Evolutionary conservation across 305 asterid genomes (phyloP), one percentile per base, ranked within the genome.

Genomic region (Rubia tinctorum): DNA sequence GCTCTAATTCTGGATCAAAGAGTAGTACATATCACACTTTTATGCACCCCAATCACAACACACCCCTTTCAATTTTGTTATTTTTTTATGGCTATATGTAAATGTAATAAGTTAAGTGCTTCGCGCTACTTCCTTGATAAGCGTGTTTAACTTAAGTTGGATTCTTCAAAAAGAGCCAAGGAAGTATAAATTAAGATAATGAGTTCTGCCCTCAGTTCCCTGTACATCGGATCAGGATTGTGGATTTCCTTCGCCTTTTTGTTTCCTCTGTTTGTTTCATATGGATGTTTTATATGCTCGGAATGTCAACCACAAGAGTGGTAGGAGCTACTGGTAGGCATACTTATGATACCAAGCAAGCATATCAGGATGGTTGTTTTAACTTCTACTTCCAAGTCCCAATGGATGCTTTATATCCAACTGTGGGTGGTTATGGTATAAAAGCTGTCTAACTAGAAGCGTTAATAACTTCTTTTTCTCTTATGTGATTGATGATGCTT

Each of bases 291-390:
- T 8, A 8, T 18, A 64, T 65, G 27, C 49, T 64, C 42, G 51
- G 51, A 39, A 39, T 65, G 51, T 65, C 69, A 65, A 65, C 30
- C 40, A 37, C 69, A 65, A 44, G 42, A 65, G 17, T 6, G 27
- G 69, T 27, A 39, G 17, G 27, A 65, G 49, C 47, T 43, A 39
- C 47, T 34, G n/a, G 53, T 39, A 65, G 14, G 42, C 27, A 17
- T 9, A 14, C 18, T 18, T 51, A 51, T 66, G 71, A 47, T 22
- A 60, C 30, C 65, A 40, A 1, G 39, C 20, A 9, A 20, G 27
- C 53, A 14, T 67, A 44, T 12, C 15, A 67, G 55, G 40, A 66
- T n/a, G 1, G 25, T 22, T 43, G 61, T 22, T 27, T 23, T 63
- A 14, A 22, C 40, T 47, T 63, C 51, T 62, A 13, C 25, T 73